Evolutionary conservation across 768 basidiomycete species (phyloP).

Genomic region (Heimioporus sp.): DNA sequence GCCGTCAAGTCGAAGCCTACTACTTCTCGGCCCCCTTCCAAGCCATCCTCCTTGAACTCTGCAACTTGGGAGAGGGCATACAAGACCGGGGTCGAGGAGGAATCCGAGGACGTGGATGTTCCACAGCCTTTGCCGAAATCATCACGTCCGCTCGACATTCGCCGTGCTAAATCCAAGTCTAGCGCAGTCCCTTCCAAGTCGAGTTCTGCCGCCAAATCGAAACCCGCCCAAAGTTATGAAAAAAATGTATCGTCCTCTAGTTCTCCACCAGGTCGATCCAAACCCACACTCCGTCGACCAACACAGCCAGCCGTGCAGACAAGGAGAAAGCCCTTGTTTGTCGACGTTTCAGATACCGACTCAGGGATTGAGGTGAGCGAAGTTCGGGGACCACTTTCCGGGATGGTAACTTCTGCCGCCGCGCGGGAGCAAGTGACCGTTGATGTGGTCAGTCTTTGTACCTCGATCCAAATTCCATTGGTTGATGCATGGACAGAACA

Average conservation of each 20-base stretch:
- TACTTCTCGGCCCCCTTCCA: slow-evolving; percentile 1
- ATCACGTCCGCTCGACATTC: slow-evolving; percentile 27
- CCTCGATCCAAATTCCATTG: not conserved
- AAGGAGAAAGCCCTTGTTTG: slow-evolving; percentile 16
- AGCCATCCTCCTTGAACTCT: not conserved
- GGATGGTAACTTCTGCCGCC: slow-evolving; percentile 1
- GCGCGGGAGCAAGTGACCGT: not conserved
- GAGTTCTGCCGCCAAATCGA: not conserved
- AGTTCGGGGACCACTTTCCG: not conserved
- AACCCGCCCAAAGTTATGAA: slow-evolving; percentile 6
- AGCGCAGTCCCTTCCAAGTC: not conserved
- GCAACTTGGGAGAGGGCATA: not conserved
- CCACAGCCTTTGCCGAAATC: slow-evolving; percentile 11
- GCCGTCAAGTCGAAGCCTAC: slow-evolving; percentile 4
- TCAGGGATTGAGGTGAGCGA: slow-evolving; percentile 19
- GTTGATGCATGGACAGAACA: not conserved
- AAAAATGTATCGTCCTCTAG: slow-evolving; percentile 9
- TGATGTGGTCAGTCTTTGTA: slow-evolving; percentile 9
- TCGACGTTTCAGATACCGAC: slow-evolving; percentile 25
- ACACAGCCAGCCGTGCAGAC: not conserved
- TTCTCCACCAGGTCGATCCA: not conserved
- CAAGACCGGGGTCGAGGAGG: slow-evolving; percentile 10
- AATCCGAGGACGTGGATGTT: not conserved
- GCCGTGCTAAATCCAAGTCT: slow-evolving; percentile 13
- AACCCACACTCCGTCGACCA: not conserved